Conservation (phyloP, 2,329 filamentous ascomycete genomes). For the Lizonia empirigonia region DNA sequence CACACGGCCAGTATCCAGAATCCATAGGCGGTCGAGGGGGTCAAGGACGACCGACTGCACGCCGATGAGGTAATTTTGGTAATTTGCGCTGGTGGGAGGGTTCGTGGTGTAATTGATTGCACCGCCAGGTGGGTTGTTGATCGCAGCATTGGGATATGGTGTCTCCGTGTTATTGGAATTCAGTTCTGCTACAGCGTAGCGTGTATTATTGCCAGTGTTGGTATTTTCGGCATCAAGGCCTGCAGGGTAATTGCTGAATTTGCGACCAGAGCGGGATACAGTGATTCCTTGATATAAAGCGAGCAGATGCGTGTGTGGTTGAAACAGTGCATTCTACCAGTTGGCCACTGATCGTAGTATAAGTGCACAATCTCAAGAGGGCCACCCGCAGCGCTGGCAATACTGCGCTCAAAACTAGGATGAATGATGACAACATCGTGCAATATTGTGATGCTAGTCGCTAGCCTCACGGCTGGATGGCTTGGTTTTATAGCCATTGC, state of each 20-base stretch:
- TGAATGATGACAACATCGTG: conserved; percentile 1
- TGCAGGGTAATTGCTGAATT: conserved; percentile 59
- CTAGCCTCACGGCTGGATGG: no score
- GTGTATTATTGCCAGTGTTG: conserved; percentile 48
- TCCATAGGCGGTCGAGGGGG: conserved; percentile 57
- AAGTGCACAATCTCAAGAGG: conserved; percentile 56
- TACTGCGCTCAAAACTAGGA: conserved; percentile 18
- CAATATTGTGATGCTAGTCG: background rate
- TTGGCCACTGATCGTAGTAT: conserved; percentile 59
- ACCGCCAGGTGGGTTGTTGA: conserved; percentile 58
- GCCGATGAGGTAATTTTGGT: conserved; percentile 57
- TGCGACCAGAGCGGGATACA: conserved; percentile 57
- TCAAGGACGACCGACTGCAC: conserved; percentile 61
- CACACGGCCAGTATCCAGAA: conserved; percentile 59
- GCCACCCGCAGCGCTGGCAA: conserved; percentile 46
- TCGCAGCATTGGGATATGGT: conserved; percentile 51
- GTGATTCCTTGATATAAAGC: conserved; percentile 51
- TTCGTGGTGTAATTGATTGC: conserved; percentile 58
- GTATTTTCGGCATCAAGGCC: conserved; percentile 57
- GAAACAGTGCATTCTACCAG: conserved; percentile 32
- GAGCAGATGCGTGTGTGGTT: background rate
- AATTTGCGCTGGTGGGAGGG: conserved; percentile 54
- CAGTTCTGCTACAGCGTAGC: conserved; percentile 58
- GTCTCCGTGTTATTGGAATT: conserved; percentile 51
- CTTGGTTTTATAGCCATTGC: background rate